phyloP scores from a whole-genome alignment of 805 yeast species.

The Debaryomyces prosopidis region DNA sequence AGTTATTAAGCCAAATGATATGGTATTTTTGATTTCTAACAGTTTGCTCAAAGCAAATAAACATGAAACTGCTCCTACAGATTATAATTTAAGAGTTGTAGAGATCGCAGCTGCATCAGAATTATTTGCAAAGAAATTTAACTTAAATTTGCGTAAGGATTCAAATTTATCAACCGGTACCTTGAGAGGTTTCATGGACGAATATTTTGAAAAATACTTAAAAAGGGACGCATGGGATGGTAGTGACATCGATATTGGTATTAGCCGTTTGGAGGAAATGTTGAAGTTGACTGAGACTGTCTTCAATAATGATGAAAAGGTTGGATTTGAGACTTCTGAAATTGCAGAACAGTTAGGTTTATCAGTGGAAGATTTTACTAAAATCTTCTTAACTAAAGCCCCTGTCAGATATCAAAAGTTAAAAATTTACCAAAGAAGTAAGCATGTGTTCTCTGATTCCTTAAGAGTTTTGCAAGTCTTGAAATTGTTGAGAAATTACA shows the following conservation, averaged over 20 bases:
- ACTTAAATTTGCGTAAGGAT: slow-evolving; percentile 42
- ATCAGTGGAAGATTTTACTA: slow-evolving; percentile 42
- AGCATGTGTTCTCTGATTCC: slow-evolving; percentile 65
- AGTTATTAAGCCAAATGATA: slow-evolving; percentile 35
- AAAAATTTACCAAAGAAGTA: slow-evolving; percentile 56
- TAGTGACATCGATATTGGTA: slow-evolving; percentile 42
- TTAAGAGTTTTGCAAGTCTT: slow-evolving; percentile 56
- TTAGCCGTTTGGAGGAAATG: slow-evolving; percentile 40
- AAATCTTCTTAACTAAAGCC: slow-evolving; percentile 46
- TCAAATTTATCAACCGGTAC: slow-evolving; percentile 60
- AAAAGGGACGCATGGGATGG: slow-evolving; percentile 44
- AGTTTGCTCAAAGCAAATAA: slow-evolving; percentile 64
- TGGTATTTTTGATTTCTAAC: slow-evolving; percentile 63
- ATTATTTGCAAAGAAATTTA: slow-evolving; percentile 50
- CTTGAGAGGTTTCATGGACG: slow-evolving; percentile 62
- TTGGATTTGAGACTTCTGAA: slow-evolving; percentile 53
- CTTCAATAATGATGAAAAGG: slow-evolving; percentile 31
- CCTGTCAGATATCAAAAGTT: slow-evolving; percentile 60
- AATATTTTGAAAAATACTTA: slow-evolving; percentile 37
- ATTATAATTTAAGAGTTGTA: slow-evolving; percentile 70
- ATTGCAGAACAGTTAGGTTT: slow-evolving; percentile 46
- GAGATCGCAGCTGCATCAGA: slow-evolving; percentile 71
- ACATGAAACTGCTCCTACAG: slow-evolving; percentile 66
- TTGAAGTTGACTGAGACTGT: slow-evolving; percentile 43
- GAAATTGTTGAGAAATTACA: slow-evolving; percentile 31